Conservation (phyloP, 2,329 filamentous ascomycete species). For the Apiospora arundinis region DNA sequence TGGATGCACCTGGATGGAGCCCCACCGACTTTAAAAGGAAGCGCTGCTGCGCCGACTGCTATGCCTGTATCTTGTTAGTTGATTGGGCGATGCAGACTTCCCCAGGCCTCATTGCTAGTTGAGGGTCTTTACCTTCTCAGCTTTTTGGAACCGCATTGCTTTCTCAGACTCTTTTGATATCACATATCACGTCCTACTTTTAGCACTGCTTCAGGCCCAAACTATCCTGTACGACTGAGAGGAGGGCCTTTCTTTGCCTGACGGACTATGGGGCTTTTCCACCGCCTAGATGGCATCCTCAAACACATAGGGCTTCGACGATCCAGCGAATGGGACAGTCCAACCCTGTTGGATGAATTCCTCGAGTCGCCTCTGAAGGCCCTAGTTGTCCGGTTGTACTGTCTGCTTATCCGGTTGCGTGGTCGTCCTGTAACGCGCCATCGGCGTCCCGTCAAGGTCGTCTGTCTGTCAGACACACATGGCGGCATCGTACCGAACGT, state of each 20-base stretch:
- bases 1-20: neutral
- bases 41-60: neutral
- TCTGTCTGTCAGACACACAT: conserved; percentile 93
- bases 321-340: conserved; percentile 53
- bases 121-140: too few relatives aligned
- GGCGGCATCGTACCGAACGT: conserved; percentile 63
- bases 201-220: neutral
- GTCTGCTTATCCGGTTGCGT: conserved; percentile 69
- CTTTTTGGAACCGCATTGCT: neutral
- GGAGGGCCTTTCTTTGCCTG: neutral
- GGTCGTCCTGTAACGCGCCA: conserved; percentile 65
- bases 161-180: neutral
- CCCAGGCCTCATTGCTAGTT: neutral
- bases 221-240: neutral
- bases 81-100: neutral
- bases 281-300: neutral
- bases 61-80: conserved; percentile 14
- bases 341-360: conserved; percentile 65
- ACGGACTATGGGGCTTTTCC: conserved; percentile 51
- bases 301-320: conserved; percentile 55
- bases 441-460: conserved; percentile 70
- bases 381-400: conserved; percentile 67
- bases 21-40: neutral
- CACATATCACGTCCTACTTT: conserved; percentile 23
- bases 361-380: conserved; percentile 72